Conservation (phyloP, 495 filamentous ascomycete species). For the Parathielavia appendiculata region DNA sequence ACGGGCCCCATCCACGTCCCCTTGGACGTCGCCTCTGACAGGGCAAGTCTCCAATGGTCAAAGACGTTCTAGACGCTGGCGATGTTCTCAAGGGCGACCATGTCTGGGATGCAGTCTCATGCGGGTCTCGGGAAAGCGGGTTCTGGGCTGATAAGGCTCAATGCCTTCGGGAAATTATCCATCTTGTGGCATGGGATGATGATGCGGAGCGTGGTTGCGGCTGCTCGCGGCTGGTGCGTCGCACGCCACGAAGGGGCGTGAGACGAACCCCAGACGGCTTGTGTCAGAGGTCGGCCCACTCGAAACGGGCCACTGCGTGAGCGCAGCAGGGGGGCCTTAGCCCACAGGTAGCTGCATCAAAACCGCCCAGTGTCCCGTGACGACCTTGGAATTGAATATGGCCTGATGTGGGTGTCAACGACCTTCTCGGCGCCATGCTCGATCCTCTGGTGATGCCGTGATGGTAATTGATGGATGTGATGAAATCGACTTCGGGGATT, state of each 20-base stretch:
- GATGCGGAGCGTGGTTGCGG: constrained; percentile 23
- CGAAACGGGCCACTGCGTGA: constrained; percentile 28
- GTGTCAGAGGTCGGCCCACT: constrained; percentile 33
- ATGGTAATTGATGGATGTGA: background rate
- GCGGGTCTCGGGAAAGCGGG: constrained; percentile 1
- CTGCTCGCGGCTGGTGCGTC: constrained; percentile 18
- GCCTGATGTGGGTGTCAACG: too few relatives aligned
- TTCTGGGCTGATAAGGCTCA: constrained; percentile 14
- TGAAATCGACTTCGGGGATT: background rate
- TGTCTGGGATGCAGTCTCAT: constrained; percentile 14
- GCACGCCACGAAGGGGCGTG: constrained; percentile 25
- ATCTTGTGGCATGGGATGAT: constrained; percentile 12
- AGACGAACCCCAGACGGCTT: constrained; percentile 35
- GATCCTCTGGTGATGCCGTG: too few relatives aligned
- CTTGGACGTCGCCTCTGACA: background rate
- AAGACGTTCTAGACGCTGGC: constrained; percentile 5
- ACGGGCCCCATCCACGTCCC: constrained; percentile 4
- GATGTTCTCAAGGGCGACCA: background rate
- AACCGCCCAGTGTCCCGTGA: constrained; percentile 11
- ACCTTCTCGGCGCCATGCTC: too few relatives aligned
- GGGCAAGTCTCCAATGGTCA: background rate
- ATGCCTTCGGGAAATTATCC: background rate
- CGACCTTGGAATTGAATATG: background rate
- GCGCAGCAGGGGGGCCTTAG: constrained; percentile 16
- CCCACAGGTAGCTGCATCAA: constrained; percentile 9